Percentiles rank a stretch among this genome's conserved stretches.
Conservation (phyloP, 2,329 filamentous ascomycete species). For the Ophiostoma tasmaniense region DNA sequence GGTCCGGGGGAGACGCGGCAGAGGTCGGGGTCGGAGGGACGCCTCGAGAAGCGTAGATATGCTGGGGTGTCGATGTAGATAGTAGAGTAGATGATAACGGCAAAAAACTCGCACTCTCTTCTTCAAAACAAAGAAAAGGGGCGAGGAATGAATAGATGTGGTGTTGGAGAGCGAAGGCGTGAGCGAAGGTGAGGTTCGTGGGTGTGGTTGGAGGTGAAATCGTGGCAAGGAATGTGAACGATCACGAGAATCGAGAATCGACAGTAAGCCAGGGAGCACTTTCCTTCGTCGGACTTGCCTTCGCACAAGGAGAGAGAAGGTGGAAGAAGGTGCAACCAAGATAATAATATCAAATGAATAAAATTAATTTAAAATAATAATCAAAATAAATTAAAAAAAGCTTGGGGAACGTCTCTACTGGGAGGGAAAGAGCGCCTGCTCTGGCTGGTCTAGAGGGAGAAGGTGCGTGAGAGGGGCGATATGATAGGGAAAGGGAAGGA, state of each 20-base stretch:
- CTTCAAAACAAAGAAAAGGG: background rate
- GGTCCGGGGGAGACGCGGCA: background rate
- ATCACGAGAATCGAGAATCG: conserved; percentile 3
- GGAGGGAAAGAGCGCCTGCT: conserved; percentile 12
- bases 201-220: background rate
- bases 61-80: background rate
- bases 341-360: background rate
- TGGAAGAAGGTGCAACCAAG: conserved; percentile 3
- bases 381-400: background rate
- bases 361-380: conserved; percentile 3
- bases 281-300: conserved; percentile 8
- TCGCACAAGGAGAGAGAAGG: conserved; percentile 8
- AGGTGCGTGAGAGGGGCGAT: conserved; percentile 20
- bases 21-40: background rate
- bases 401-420: conserved; percentile 10
- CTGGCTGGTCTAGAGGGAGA: conserved; percentile 15
- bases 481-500: conserved; percentile 19
- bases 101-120: background rate
- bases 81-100: background rate
- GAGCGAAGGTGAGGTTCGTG: conserved; percentile 4
- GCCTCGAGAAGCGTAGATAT: background rate
- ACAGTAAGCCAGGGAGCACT: background rate
- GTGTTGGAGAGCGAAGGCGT: background rate
- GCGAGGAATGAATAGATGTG: background rate
- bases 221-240: conserved; percentile 4